Percentiles rank a stretch among this genome's conserved stretches.
Evolutionary conservation across 2,329 filamentous ascomycete genomes (phyloP).

Genomic region (Fusarium pininemorale): DNA sequence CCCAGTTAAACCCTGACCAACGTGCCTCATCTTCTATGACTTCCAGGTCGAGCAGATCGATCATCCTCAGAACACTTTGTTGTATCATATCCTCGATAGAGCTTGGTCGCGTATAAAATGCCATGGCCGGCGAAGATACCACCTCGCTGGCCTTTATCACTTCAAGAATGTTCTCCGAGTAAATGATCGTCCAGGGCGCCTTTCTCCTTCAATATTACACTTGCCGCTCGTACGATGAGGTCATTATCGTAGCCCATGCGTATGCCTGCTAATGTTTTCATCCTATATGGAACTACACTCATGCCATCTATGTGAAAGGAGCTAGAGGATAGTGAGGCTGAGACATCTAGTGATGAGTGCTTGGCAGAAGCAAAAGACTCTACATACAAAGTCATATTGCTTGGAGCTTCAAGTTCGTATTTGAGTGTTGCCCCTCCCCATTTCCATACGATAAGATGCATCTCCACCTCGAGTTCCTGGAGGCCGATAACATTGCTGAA

Average conservation of each 20-base stretch:
- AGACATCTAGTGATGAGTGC: not conserved
- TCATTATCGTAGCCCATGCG: not conserved
- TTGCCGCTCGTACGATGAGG: not conserved
- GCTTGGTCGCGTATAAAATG: not conserved
- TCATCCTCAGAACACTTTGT: not conserved
- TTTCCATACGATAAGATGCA: not conserved
- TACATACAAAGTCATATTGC: accelerated
- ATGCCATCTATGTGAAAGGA: not conserved
- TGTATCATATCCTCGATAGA: not conserved
- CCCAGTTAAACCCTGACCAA: not conserved
- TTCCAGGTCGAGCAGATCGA: not conserved
- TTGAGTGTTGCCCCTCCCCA: not conserved
- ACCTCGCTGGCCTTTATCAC: not conserved
- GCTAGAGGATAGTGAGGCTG: not conserved
- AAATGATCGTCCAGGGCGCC: not conserved
- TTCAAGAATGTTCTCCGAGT: not conserved
- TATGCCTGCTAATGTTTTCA: not conserved
- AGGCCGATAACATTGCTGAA: not conserved
- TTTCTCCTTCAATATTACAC: not conserved
- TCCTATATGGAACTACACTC: not conserved
- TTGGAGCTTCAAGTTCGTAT: not conserved
- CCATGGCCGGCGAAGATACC: not conserved
- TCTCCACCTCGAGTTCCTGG: not conserved
- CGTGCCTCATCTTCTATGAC: not conserved
- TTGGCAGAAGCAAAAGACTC: not conserved